phyloP scores from a whole-genome alignment of 2,329 filamentous ascomycete species.

The Colletotrichum lupini region DNA sequence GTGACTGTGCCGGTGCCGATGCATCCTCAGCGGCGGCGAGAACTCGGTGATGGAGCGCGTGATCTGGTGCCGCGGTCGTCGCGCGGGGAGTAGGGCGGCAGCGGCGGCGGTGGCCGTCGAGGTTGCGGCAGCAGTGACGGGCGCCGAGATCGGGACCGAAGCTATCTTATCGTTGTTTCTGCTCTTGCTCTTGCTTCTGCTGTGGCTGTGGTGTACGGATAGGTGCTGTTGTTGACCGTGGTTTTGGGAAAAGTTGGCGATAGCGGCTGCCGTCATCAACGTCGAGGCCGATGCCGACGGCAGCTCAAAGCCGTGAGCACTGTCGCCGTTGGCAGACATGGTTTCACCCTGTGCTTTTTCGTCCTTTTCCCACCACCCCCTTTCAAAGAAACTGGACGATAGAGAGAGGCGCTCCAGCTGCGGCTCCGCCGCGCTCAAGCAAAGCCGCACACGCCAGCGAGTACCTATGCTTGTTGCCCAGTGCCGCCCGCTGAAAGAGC shows the following conservation, averaged over 20 bases:
- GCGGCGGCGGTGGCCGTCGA: conserved; percentile 12
- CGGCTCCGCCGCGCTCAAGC: not conserved
- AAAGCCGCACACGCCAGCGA: not conserved
- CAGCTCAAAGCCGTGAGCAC: conserved; percentile 26
- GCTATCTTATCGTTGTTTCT: not conserved
- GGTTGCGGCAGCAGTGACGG: conserved; percentile 1
- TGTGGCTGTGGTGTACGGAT: not conserved
- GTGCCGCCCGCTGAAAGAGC: not conserved
- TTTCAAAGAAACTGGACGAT: not conserved
- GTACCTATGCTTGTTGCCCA: not conserved
- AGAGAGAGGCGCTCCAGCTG: not conserved
- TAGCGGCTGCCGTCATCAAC: conserved; percentile 11
- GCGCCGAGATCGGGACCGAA: not conserved
- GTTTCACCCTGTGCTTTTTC: conserved; percentile 21
- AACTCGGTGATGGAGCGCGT: conserved; percentile 67
- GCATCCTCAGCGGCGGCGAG: conserved; percentile 57
- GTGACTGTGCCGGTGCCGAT: conserved; percentile 47
- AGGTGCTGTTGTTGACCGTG: not conserved
- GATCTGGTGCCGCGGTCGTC: conserved; percentile 58
- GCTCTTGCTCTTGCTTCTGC: conserved; percentile 6
- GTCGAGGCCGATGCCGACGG: conserved; percentile 23
- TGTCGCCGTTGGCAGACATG: conserved; percentile 22
- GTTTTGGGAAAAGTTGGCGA: conserved; percentile 21
- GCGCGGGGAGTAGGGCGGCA: conserved; percentile 19
- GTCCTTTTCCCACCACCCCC: not conserved